Evolutionary conservation across 208 protist species (phyloP), one percentile per base, ranked within the genome.

Genomic region (Acanthamoeba healyi): DNA sequence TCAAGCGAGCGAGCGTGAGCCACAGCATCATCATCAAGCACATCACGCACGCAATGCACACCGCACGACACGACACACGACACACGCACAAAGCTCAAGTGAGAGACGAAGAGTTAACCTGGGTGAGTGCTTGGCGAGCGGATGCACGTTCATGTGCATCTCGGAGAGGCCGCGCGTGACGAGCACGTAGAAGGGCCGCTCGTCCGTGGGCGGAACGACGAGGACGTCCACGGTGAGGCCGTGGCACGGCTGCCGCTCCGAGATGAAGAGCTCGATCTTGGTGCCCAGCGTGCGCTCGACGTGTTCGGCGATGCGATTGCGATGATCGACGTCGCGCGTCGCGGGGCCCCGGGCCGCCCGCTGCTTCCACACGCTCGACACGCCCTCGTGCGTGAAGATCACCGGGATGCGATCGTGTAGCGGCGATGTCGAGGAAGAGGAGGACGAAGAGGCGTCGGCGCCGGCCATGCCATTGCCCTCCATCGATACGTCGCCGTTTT

Each of bases 201-300:
- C 79, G 79, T 88, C 79, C 6, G 79, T 88, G 17, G 79, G 79
- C 46, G 79, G 79, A 17, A 88, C 79, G 32, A 88, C 79, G 29
- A 88, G 79, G 32, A 88, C 79, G 46, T 88, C 79, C 4, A 88
- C 46, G 49, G 79, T 88, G 49, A 88, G 54, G 49, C 79, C 79
- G 32, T 88, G 79, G 79, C 79, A 88, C 3, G 79, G 79, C 79
- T 88, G 79, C 32, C 79, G 44, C 42, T 88, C 79, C 4, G 79
- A 88, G 19, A 88, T 88, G 79, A 88, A 88, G 44, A 88, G 79
- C 26, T 88, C 79, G 10, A 88, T 88, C 44, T 88, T 88, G 79
- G 79, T 88, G 79, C 79, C 79, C 26, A 88, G 79, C 29, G 79
- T 88, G 44, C 79, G 44, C 36, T 88, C 79, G 5, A 88, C 79